Base-by-base conservation (phyloP, 1,284 basidiomycete species). In the Marasmius sp. region DNA sequence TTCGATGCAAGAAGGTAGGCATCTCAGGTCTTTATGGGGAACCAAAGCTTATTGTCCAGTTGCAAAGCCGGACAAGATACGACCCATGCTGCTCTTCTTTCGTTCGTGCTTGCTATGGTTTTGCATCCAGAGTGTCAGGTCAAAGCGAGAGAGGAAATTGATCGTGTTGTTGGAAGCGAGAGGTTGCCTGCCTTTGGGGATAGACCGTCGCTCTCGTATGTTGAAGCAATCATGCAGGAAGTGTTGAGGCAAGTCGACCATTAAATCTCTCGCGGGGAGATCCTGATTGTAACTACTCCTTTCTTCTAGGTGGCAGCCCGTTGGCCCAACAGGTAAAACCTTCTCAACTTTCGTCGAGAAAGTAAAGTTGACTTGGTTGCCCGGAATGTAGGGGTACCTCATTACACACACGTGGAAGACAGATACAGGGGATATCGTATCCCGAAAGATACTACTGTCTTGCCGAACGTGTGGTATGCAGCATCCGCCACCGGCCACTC, bases 141-240 rank as follows among this genome's bases (percentile, higher is more conserved):
- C 12, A 67, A 65, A 55, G 68, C 60, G 5, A 67, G 67, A 38
- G 62, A 57, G 2, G 68, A 63, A 7, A 22, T 68, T 0, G 68
- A 68, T 48, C 45, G n/a, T 6, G 67, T 62, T 6, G 37, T 66
- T 10, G 66, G 66, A 1, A 6, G 4, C 5, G 56, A 57, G 20
- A 61, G 65, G 0, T 59, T 70, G 0, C 68, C 68, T 2, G 62
- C 64, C 33, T 66, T 70, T 22, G 34, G 38, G 1, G 64, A 65
- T 36, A 14, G 47, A 12, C 38, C 39, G 3, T 51, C 50, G 6
- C 53, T 65, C 20, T 61, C 61, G n/a, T 65, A 61, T 50, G 22
- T 60, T 22, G 57, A 58, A 11, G 64, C 64, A 9, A 45, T 65
- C n/a, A 36, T 65, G 38, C 58, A 56, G 37, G 64, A 65, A 45